These are phyloP conservation scores for Cochlearia excelsa DNA, from an alignment of 345 rosid genomes.

Conservation along the genomic window DNA sequence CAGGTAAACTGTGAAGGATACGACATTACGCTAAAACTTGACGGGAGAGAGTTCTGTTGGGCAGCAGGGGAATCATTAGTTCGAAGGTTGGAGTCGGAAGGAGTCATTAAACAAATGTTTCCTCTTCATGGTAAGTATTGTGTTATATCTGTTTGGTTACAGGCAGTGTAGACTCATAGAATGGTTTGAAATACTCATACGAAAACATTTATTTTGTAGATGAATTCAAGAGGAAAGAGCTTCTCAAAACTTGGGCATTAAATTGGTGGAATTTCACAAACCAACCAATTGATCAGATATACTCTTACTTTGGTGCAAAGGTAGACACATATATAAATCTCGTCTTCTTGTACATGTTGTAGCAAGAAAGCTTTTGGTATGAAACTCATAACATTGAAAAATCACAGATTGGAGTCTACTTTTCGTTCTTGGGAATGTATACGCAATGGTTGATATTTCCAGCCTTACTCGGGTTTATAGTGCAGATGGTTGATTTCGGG, in stretches of 20 bases:
- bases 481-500: slow-evolving; percentile 81
- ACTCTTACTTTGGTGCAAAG: slow-evolving; percentile 83
- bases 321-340: slow-evolving; percentile 35
- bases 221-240: slow-evolving; percentile 68
- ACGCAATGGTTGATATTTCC: slow-evolving; percentile 84
- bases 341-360: slow-evolving; percentile 11
- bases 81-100: slow-evolving; percentile 58
- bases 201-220: slow-evolving; percentile 41
- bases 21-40: slow-evolving; percentile 41
- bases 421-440: slow-evolving; percentile 87
- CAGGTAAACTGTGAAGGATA: slow-evolving; percentile 55
- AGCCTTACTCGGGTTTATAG: slow-evolving; percentile 55
- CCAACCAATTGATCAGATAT: slow-evolving; percentile 83
- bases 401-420: slow-evolving; percentile 76
- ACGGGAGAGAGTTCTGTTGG: slow-evolving; percentile 57
- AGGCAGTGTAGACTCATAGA: slow-evolving; percentile 17
- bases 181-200: slow-evolving; percentile 17
- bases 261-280: slow-evolving; percentile 67
- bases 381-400: slow-evolving; percentile 22
- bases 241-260: slow-evolving; percentile 72
- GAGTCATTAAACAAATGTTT: slow-evolving; percentile 69
- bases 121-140: slow-evolving; percentile 70
- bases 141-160: slow-evolving; percentile 11
- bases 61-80: slow-evolving; percentile 65
- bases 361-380: slow-evolving; percentile 9